A percentile compares a stretch with the other conserved stretches of the same genome.
Evolutionary conservation across 495 filamentous ascomycete species (phyloP).

Genomic region (Hypoxylon rickii): DNA sequence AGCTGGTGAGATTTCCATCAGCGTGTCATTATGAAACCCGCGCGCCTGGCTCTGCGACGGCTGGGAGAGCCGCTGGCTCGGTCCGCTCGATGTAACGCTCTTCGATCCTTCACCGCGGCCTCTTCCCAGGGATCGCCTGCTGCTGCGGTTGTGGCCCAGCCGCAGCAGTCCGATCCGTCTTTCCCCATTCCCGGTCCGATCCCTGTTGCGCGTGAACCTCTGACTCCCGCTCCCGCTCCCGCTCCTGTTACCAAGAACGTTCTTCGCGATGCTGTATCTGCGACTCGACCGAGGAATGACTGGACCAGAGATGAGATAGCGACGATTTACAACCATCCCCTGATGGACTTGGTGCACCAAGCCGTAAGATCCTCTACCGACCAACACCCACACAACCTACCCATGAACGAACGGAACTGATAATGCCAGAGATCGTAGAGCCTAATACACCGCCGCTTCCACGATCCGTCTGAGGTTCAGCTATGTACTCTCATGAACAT

Average conservation of each 20-base stretch:
- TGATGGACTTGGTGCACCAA: conserved; percentile 75
- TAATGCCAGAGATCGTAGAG: conserved; percentile 51
- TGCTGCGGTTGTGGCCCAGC: conserved; percentile 19
- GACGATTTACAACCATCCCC: conserved; percentile 74
- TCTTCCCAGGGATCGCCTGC: conserved; percentile 15
- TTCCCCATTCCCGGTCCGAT: conserved; percentile 15
- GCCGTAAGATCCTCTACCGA: conserved; percentile 56
- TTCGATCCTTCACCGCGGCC: conserved; percentile 19
- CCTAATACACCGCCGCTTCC: conserved; percentile 77
- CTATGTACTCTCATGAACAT: conserved; percentile 94
- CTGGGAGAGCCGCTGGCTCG: conserved; percentile 17
- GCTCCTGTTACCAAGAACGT: conserved; percentile 9
- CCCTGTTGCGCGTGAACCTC: conserved; percentile 13
- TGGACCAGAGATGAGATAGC: conserved; percentile 81
- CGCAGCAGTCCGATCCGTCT: conserved; percentile 8
- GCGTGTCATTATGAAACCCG: conserved; percentile 23
- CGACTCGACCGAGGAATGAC: conserved; percentile 62
- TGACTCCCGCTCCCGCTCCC: neutral
- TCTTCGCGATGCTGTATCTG: conserved; percentile 55
- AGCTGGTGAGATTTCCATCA: conserved; percentile 7
- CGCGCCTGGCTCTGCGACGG: conserved; percentile 24
- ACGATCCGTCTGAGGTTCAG: conserved; percentile 77
- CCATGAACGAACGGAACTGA: conserved; percentile 11
- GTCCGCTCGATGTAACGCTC: conserved; percentile 10
- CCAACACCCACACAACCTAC: neutral